These are phyloP conservation scores for Colletotrichum spaethianum DNA, from an alignment of 2,329 filamentous ascomycete genomes.

Conservation along the genomic window DNA sequence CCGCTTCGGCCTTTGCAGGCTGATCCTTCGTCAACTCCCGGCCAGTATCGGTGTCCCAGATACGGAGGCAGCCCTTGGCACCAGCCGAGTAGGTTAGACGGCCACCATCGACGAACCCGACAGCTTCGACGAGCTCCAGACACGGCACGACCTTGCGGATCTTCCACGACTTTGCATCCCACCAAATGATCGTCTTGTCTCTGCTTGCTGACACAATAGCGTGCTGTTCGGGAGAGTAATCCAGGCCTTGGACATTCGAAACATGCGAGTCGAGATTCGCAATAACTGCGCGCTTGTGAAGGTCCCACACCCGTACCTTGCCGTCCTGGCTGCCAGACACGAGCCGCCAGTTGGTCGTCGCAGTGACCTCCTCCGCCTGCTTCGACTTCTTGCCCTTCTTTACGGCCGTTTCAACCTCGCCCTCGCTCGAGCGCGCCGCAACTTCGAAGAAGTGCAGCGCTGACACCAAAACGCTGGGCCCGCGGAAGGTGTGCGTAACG, in stretches of 20 bases:
- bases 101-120: slow-evolving; percentile 82
- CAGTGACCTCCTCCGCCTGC: slow-evolving; percentile 57
- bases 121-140: slow-evolving; percentile 87
- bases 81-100: slow-evolving; percentile 86
- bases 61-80: slow-evolving; percentile 83
- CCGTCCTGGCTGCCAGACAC: slow-evolving; percentile 96
- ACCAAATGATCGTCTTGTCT: slow-evolving; percentile 95
- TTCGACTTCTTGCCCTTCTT: slow-evolving; percentile 60
- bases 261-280: slow-evolving; percentile 92
- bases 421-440: slow-evolving; percentile 59
- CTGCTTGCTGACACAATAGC: slow-evolving; percentile 86
- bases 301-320: slow-evolving; percentile 91
- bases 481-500: slow-evolving; percentile 94
- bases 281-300: slow-evolving; percentile 84
- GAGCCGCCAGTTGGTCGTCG: slow-evolving; percentile 77
- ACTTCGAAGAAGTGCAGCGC: slow-evolving; percentile 93
- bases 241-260: slow-evolving; percentile 90
- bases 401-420: slow-evolving; percentile 57
- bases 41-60: slow-evolving; percentile 86
- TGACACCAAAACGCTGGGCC: slow-evolving; percentile 91
- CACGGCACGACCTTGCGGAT: slow-evolving; percentile 84
- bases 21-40: slow-evolving; percentile 86
- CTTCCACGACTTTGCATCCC: slow-evolving; percentile 91
- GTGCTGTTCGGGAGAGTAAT: slow-evolving; percentile 83
- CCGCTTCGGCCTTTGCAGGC: slow-evolving; percentile 69